phyloP scores from a whole-genome alignment of 306 rosid genomes.

The Begonia peltatifolia region DNA sequence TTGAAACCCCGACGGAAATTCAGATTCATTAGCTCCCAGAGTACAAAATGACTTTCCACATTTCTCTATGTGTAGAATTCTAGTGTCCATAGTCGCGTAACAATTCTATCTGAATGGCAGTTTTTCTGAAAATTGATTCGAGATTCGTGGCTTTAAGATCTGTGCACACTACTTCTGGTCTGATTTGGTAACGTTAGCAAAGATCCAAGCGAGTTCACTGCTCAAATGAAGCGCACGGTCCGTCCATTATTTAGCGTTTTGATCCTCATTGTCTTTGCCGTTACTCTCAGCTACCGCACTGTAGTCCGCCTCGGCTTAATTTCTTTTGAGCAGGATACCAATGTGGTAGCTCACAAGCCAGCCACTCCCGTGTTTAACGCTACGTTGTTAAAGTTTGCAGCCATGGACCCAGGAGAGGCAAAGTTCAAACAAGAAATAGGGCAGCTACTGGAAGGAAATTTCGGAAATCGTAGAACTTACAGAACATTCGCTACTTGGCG shows the following conservation, averaged over 20 bases:
- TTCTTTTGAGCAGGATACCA: constrained; percentile 35
- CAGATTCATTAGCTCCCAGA: background rate
- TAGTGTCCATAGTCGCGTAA: background rate
- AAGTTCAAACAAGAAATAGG: constrained; percentile 42
- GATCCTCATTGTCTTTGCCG: constrained; percentile 37
- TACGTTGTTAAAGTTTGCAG: constrained; percentile 55
- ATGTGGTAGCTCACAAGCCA: constrained; percentile 12
- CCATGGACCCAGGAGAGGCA: constrained; percentile 44
- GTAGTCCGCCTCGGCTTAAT: constrained; percentile 26
- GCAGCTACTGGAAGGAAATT: constrained; percentile 61
- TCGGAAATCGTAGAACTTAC: constrained; percentile 55
- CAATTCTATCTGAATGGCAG: constrained; percentile 27
- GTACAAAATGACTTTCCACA: background rate
- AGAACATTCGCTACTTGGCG: constrained; percentile 63
- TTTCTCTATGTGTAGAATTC: background rate
- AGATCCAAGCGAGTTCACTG: constrained; percentile 12
- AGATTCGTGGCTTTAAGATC: constrained; percentile 26
- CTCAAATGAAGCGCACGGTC: constrained; percentile 64
- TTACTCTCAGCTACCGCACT: constrained; percentile 45
- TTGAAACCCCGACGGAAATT: background rate
- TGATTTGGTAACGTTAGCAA: constrained; percentile 21
- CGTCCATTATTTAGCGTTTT: constrained; percentile 51
- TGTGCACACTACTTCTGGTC: constrained; percentile 22
- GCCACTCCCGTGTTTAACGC: constrained; percentile 33
- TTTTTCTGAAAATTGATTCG: constrained; percentile 38